phyloP scores from a whole-genome alignment of 2,329 filamentous ascomycete species.

The Penicillium paneum region DNA sequence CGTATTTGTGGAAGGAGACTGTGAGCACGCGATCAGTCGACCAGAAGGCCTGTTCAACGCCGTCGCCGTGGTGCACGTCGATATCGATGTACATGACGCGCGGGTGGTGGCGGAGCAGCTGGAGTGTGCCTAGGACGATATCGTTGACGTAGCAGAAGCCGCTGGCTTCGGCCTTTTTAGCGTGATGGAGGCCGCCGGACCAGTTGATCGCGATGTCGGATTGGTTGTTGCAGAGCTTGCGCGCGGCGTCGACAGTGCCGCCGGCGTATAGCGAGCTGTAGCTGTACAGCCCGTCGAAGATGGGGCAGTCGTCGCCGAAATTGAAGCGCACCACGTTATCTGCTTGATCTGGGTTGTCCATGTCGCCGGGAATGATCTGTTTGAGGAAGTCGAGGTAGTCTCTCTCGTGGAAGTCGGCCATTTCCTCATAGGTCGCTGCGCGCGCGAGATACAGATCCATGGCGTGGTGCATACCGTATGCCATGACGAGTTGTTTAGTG shows the following conservation, averaged over 20 bases:
- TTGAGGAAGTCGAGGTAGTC: conserved; percentile 90
- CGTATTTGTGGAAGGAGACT: conserved; percentile 95
- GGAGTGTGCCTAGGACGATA: conserved; percentile 88
- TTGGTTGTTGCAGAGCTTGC: conserved; percentile 79
- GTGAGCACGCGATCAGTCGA: conserved; percentile 88
- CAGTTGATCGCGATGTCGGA: conserved; percentile 97
- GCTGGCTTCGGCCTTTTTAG: conserved; percentile 87
- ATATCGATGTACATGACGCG: conserved; percentile 94
- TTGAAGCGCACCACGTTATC: conserved; percentile 67
- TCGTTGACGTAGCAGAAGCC: conserved; percentile 99
- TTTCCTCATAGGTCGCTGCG: conserved; percentile 80
- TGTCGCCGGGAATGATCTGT: conserved; percentile 66
- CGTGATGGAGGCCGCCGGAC: conserved; percentile 94
- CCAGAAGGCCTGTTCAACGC: conserved; percentile 87
- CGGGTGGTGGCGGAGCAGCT: conserved; percentile 75
- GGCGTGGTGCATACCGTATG: conserved; percentile 91
- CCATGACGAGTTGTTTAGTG: conserved; percentile 89
- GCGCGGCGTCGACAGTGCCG: conserved; percentile 83
- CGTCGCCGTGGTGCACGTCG: conserved; percentile 87
- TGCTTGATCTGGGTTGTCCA: conserved; percentile 62
- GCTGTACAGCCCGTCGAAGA: conserved; percentile 93
- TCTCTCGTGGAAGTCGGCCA: conserved; percentile 78
- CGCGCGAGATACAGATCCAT: conserved; percentile 93
- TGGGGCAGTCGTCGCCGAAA: conserved; percentile 88
- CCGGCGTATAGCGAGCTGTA: conserved; percentile 94